Percentiles rank a stretch among this genome's conserved stretches.
Conservation (phyloP, 257 asterid genomes). For the Henckelia pumila region DNA sequence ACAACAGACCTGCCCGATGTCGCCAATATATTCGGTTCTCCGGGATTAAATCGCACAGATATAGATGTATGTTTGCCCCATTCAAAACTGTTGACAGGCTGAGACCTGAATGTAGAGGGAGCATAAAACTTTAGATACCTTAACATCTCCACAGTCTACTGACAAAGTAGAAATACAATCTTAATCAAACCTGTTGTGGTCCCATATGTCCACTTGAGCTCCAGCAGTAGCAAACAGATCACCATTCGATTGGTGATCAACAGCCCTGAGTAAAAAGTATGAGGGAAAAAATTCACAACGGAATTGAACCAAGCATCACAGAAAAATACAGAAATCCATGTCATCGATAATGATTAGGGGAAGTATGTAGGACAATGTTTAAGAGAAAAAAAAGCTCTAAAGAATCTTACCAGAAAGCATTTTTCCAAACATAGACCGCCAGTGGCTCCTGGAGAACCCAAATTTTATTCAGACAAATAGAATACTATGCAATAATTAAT, state of each 20-base stretch:
- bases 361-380: conserved; percentile 2
- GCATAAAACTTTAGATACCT: conserved; percentile 19
- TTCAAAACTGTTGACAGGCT: conserved; percentile 77
- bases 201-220: conserved; percentile 95
- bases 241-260: conserved; percentile 92
- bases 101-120: conserved; percentile 63
- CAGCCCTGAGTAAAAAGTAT: conserved; percentile 50
- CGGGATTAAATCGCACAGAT: conserved; percentile 91
- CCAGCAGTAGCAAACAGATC: conserved; percentile 95
- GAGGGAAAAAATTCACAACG: not conserved
- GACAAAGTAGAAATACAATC: not conserved
- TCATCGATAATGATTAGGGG: too few relatives aligned
- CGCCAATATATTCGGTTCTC: conserved; percentile 84
- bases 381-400: conserved; percentile 17
- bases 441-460: conserved; percentile 51
- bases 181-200: conserved; percentile 72
- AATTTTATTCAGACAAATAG: conserved; percentile 22
- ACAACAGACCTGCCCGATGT: conserved; percentile 74
- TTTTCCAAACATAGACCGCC: conserved; percentile 74
- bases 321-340: not conserved
- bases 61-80: conserved; percentile 76
- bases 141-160: conserved; percentile 1
- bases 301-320: not conserved
- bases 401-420: conserved; percentile 70
- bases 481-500: conserved; percentile 19